Conservation (phyloP, 2,329 filamentous ascomycete species). For the Rhynchosporium secalis region DNA sequence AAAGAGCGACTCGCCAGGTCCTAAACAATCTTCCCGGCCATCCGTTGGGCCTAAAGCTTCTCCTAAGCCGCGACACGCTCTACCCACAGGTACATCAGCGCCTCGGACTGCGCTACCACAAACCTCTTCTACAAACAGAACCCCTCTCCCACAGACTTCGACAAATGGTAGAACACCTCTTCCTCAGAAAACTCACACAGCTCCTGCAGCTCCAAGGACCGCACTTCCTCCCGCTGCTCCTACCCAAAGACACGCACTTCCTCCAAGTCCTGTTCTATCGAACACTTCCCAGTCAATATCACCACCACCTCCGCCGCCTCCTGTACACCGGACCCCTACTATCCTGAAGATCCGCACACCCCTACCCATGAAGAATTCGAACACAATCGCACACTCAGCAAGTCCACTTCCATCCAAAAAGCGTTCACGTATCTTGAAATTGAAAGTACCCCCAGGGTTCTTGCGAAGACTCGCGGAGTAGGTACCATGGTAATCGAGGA, state of each 20-base stretch:
- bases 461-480: conserved; percentile 9
- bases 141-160: conserved; percentile 12
- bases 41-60: conserved; percentile 22
- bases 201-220: conserved; percentile 4
- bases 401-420: background rate
- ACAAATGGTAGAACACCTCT: conserved; percentile 5
- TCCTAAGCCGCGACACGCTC: conserved; percentile 13
- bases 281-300: conserved; percentile 1
- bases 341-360: conserved; percentile 25
- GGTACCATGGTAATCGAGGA: background rate
- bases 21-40: conserved; percentile 27
- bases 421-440: conserved; percentile 19
- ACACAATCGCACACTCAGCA: background rate
- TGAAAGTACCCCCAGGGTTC: background rate
- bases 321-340: background rate
- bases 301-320: conserved; percentile 1
- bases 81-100: conserved; percentile 5
- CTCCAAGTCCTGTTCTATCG: conserved; percentile 18
- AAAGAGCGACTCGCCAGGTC: conserved; percentile 28
- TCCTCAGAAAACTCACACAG: background rate
- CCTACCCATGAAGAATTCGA: conserved; percentile 20
- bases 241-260: background rate
- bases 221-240: conserved; percentile 5
- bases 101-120: conserved; percentile 1
- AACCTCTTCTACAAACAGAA: conserved; percentile 15